Evolutionary conservation across 1,139 yeast genomes (phyloP).

Genomic region (Taiozyma sp.): DNA sequence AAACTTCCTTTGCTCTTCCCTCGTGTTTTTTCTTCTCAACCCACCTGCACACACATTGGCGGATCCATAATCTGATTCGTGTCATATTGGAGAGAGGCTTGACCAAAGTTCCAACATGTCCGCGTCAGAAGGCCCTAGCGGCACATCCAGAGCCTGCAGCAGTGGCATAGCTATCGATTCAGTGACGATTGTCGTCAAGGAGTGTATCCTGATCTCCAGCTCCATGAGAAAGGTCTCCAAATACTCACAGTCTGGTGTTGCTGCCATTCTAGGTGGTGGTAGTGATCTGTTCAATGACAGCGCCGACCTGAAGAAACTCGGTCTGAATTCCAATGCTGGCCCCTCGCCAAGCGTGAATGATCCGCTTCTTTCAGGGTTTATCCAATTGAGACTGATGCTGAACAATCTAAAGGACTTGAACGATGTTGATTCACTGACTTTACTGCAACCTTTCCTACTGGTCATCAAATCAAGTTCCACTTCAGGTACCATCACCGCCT

Average conservation of each 20-base stretch:
- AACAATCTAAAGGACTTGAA: conserved; percentile 49
- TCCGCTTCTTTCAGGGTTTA: conserved; percentile 77
- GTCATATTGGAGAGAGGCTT: background rate
- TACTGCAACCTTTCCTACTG: conserved; percentile 81
- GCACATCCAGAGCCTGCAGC: background rate
- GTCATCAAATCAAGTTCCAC: conserved; percentile 85
- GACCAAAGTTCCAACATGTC: background rate
- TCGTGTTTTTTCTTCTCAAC: background rate
- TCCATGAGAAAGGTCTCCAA: conserved; percentile 88
- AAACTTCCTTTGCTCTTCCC: background rate
- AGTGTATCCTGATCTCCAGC: conserved; percentile 80
- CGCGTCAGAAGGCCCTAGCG: background rate
- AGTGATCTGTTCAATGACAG: conserved; percentile 40
- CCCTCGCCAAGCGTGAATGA: conserved; percentile 33
- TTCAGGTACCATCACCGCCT: conserved; percentile 79
- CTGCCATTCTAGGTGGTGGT: conserved; percentile 67
- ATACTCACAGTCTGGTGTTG: conserved; percentile 79
- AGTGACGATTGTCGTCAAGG: conserved; percentile 79
- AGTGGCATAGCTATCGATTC: conserved; percentile 52
- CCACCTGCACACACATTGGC: background rate
- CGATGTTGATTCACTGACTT: conserved; percentile 65
- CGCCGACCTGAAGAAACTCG: conserved; percentile 30
- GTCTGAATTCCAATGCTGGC: conserved; percentile 21
- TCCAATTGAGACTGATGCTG: conserved; percentile 71
- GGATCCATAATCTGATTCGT: background rate